Percentiles rank a stretch among this genome's conserved stretches.
phyloP scores from a whole-genome alignment of 2,329 filamentous ascomycete genomes.

The Neofusicoccum cordaticola region DNA sequence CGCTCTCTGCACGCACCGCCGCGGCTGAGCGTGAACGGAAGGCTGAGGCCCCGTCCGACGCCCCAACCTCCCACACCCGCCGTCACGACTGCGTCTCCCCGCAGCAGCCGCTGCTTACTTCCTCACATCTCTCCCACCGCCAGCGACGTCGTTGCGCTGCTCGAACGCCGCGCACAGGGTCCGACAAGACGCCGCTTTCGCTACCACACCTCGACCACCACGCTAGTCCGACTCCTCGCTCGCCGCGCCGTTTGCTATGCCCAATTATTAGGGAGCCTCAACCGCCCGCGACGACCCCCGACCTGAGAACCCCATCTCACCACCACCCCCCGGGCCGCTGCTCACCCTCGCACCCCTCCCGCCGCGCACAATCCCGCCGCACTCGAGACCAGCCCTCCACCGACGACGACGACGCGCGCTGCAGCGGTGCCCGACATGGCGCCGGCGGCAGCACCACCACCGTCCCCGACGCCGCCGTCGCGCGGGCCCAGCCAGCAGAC shows the following conservation, averaged over 20 bases:
- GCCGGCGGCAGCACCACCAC: not conserved
- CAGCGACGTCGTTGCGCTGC: not conserved
- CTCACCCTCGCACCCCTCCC: not conserved
- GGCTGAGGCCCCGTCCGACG: not conserved
- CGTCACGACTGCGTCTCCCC: not conserved
- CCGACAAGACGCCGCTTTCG: not conserved
- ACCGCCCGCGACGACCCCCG: not conserved
- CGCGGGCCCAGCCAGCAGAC: conserved; percentile 18
- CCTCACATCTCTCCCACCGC: not conserved
- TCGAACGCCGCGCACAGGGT: not conserved
- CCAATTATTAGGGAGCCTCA: not conserved
- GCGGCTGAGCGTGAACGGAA: not conserved
- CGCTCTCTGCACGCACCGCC: not conserved
- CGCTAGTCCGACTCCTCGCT: not conserved
- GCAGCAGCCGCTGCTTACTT: not conserved
- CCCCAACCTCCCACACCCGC: conserved; percentile 1
- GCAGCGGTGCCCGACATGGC: too few species aligned
- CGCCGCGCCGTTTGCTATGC: not conserved
- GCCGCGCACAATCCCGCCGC: not conserved
- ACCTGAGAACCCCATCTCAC: not conserved
- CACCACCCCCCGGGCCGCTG: not conserved
- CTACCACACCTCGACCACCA: not conserved
- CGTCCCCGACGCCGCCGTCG: not conserved
- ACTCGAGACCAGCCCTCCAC: too few species aligned
- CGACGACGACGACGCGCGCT: too few species aligned